Evolutionary conservation across 2,329 filamentous ascomycete genomes (phyloP).

Genomic region (Colletotrichum cereale): DNA sequence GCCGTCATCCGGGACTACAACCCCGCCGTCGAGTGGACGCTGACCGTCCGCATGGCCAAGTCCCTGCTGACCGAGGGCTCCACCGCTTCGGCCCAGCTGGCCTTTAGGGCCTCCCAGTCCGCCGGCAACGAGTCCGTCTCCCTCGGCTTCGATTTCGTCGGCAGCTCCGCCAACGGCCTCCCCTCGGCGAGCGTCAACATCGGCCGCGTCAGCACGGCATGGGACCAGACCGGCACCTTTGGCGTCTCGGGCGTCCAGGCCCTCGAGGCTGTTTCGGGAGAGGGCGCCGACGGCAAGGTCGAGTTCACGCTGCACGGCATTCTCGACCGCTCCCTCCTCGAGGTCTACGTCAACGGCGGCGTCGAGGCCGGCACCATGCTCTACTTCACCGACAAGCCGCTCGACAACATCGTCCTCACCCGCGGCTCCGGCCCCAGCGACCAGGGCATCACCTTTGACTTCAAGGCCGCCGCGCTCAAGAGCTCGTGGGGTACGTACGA

Average conservation of each 20-base stretch:
- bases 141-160: slow-evolving; percentile 45
- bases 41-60: slow-evolving; percentile 38
- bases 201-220: slow-evolving; percentile 44
- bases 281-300: slow-evolving; percentile 46
- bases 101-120: slow-evolving; percentile 46
- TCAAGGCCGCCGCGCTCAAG: slow-evolving; percentile 34
- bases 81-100: slow-evolving; percentile 44
- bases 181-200: slow-evolving; percentile 46
- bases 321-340: slow-evolving; percentile 51
- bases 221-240: slow-evolving; percentile 33
- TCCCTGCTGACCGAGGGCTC: slow-evolving; percentile 33
- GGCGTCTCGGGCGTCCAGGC: slow-evolving; percentile 30
- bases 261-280: slow-evolving; percentile 12
- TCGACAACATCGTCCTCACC: slow-evolving; percentile 33
- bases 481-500: slow-evolving; percentile 37
- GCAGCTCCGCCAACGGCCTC: slow-evolving; percentile 41
- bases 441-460: slow-evolving; percentile 36
- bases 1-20: slow-evolving; percentile 38
- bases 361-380: slow-evolving; percentile 49
- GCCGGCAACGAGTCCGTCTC: slow-evolving; percentile 29
- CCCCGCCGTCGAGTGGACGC: slow-evolving; percentile 40
- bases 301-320: slow-evolving; percentile 52
- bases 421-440: slow-evolving; percentile 22
- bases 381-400: slow-evolving; percentile 45
- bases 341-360: slow-evolving; percentile 51